Conservation (phyloP, 2,329 filamentous ascomycete species). For the Neofusicoccum umdonicola region DNA sequence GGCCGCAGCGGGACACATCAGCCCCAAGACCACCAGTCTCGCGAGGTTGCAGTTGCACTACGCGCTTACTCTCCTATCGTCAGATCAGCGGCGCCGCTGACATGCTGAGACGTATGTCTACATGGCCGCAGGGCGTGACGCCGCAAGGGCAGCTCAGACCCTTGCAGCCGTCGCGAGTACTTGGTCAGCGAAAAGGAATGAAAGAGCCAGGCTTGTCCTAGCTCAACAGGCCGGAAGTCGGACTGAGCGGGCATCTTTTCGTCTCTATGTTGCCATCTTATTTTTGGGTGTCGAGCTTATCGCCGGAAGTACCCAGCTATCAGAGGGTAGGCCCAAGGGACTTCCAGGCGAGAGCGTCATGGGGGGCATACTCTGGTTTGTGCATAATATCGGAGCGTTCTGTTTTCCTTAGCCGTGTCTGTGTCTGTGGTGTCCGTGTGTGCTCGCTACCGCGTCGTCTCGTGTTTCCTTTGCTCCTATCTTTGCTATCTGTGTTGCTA, state of each 20-base stretch:
- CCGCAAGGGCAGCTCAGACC: not conserved
- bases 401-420: not conserved
- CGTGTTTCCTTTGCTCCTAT: not conserved
- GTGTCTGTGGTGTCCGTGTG: not conserved
- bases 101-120: not conserved
- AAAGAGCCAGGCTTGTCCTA: too few species aligned
- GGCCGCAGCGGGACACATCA: not conserved
- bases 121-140: not conserved
- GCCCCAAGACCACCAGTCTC: not conserved
- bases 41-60: not conserved
- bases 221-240: not conserved
- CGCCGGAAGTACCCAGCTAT: slow-evolving; percentile 11
- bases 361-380: slow-evolving; percentile 11
- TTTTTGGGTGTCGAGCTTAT: slow-evolving; percentile 1
- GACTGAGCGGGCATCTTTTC: not conserved
- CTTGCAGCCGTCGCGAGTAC: not conserved
- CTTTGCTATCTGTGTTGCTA: not conserved
- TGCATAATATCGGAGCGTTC: slow-evolving; percentile 16
- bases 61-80: not conserved
- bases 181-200: not conserved
- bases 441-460: slow-evolving; percentile 1
- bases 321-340: not conserved
- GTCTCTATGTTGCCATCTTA: not conserved
- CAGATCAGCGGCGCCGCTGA: not conserved
- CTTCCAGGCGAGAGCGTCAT: not conserved